phyloP scores from a whole-genome alignment of 495 filamentous ascomycete species.

The Margaritispora aquatica region DNA sequence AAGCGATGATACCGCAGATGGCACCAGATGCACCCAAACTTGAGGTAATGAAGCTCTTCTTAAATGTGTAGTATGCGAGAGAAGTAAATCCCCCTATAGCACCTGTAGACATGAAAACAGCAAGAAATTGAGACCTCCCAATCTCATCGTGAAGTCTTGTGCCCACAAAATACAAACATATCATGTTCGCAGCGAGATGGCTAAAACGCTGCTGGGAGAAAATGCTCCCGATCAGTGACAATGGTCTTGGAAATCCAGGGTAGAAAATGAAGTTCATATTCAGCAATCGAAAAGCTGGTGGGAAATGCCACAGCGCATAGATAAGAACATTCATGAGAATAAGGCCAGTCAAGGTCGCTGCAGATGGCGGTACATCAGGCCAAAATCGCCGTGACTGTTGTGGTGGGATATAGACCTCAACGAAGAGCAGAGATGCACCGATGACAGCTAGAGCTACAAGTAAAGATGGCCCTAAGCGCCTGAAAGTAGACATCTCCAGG shows the following conservation, averaged over 20 bases:
- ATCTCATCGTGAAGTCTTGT: slow-evolving; percentile 72
- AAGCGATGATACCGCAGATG: slow-evolving; percentile 58
- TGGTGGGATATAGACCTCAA: slow-evolving; percentile 58
- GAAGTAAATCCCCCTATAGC: slow-evolving; percentile 58
- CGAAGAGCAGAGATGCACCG: slow-evolving; percentile 45
- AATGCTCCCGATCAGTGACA: slow-evolving; percentile 59
- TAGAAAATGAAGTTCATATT: slow-evolving; percentile 74
- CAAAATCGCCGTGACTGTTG: slow-evolving; percentile 51
- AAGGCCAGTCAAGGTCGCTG: slow-evolving; percentile 66
- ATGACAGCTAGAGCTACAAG: slow-evolving; percentile 48
- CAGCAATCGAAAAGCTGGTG: slow-evolving; percentile 63
- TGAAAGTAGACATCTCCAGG: slow-evolving; percentile 40
- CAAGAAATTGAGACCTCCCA: slow-evolving; percentile 77
- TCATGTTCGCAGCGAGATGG: slow-evolving; percentile 72
- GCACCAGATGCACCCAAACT: slow-evolving; percentile 72
- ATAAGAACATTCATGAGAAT: slow-evolving; percentile 59
- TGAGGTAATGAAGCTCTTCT: slow-evolving; percentile 38
- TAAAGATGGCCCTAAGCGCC: slow-evolving; percentile 61
- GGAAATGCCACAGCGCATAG: slow-evolving; percentile 59
- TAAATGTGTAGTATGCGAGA: slow-evolving; percentile 52
- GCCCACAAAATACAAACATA: slow-evolving; percentile 44
- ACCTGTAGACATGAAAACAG: slow-evolving; percentile 66
- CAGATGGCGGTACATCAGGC: slow-evolving; percentile 69
- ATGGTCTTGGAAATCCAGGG: slow-evolving; percentile 58
- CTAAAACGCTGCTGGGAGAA: slow-evolving; percentile 70